Evolutionary conservation across 1,284 basidiomycete species (phyloP).

Genomic region (Fistulina hepatica): DNA sequence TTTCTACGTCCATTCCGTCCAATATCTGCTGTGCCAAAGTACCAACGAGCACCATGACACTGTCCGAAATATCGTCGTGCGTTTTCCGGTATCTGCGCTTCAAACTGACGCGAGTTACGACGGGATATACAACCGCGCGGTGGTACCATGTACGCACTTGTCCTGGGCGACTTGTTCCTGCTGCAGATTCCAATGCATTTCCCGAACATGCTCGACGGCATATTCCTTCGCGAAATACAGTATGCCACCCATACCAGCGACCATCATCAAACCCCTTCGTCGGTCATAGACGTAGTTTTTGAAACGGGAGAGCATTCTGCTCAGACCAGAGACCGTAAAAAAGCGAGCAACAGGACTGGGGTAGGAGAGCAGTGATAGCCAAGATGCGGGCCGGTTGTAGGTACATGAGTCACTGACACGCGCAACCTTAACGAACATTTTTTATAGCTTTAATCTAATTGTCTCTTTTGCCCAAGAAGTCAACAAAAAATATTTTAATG

Average conservation of each 20-base stretch:
- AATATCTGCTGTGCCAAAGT: slow-evolving; percentile 67
- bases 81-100: slow-evolving; percentile 72
- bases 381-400: slow-evolving; percentile 6
- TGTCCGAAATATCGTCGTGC: slow-evolving; percentile 75
- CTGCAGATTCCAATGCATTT: slow-evolving; percentile 57
- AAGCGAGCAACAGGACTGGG: background rate
- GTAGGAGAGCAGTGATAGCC: background rate
- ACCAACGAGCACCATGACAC: slow-evolving; percentile 70
- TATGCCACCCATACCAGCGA: slow-evolving; percentile 34
- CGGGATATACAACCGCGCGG: slow-evolving; percentile 2
- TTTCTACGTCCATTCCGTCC: slow-evolving; percentile 74
- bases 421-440: background rate
- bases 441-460: slow-evolving; percentile 2
- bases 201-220: slow-evolving; percentile 54
- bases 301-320: slow-evolving; percentile 30
- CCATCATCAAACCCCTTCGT: slow-evolving; percentile 29
- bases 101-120: slow-evolving; percentile 36
- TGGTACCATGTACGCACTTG: slow-evolving; percentile 40
- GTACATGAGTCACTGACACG: background rate
- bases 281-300: slow-evolving; percentile 40
- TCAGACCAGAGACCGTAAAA: background rate
- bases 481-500: slow-evolving; percentile 10
- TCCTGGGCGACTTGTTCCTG: slow-evolving; percentile 60
- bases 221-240: slow-evolving; percentile 63
- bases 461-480: background rate